Base-by-base conservation (phyloP, 2,329 filamentous ascomycete genomes). In the Aspergillus sp. region DNA sequence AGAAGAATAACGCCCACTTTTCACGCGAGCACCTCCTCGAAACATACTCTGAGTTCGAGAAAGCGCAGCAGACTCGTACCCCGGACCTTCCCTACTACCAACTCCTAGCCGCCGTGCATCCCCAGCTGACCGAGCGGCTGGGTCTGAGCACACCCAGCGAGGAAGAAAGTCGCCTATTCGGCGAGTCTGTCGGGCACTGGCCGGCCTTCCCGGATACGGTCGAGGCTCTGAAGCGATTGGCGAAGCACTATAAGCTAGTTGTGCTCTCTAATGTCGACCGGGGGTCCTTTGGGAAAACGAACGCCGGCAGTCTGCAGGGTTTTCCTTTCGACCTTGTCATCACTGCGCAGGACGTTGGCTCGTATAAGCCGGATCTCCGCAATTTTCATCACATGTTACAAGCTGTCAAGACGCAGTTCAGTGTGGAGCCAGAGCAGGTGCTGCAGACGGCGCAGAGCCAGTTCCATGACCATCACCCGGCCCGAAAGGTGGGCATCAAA, bases 381-480 rank as follows among this genome's bases (percentile, higher is more conserved):
- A 91, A 91, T 67, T 92, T 92, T 65, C 78, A 84, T 57, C 88
- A 89, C 68, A 77, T 92, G 74, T 77, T 91, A 14, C 71, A 73
- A 14, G 78, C 82, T 42, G 81, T 84, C n/a, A 75, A 82, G 67
- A 66, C 73, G 3, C 81, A 85, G 6, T 82, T 89, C 55, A 86
- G 83, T 0, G 71, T 90, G 0, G 79, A 81, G 31, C 85, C 84
- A 65, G 75, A 77, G 0, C 77, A 86, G 61, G 78, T 92, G 49
- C 69, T 91, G 63, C 88, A 91, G 70, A 88, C 89, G 0, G 90
- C 90, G 54, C 83, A 89, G 73, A 89, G 86, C 62, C 75, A 90
- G 71, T 81, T 80, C 42, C 85, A 88, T 63, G 90, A 92, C 66
- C 88, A 91, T 72, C 81, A 84, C 5, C 87, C 90, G 0, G 86